Evolutionary conservation across 805 yeast genomes (phyloP).

Genomic region (Blastobotrys robertii): DNA sequence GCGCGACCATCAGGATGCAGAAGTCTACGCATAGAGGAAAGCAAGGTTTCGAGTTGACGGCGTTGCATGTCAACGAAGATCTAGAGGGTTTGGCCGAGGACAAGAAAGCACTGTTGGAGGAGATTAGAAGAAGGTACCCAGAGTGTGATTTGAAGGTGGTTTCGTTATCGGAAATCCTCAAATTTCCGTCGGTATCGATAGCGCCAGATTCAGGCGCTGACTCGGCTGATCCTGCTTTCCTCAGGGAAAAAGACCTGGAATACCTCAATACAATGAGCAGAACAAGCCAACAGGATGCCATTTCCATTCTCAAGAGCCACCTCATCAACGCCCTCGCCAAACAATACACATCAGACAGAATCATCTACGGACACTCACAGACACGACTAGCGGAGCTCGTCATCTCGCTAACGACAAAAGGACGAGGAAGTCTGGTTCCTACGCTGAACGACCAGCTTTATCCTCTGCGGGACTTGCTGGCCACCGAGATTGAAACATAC

Average conservation of each 20-base stretch:
- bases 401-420: constrained; percentile 72
- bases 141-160: constrained; percentile 13
- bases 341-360: constrained; percentile 38
- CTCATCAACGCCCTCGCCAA: constrained; percentile 40
- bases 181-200: not conserved
- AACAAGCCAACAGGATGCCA: constrained; percentile 59
- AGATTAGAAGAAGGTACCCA: constrained; percentile 23
- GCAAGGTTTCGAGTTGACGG: constrained; percentile 55
- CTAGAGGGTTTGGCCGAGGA: constrained; percentile 7
- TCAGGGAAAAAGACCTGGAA: not conserved
- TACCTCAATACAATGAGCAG: constrained; percentile 16
- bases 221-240: constrained; percentile 3
- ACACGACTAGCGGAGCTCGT: constrained; percentile 72
- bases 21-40: constrained; percentile 47
- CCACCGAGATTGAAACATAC: constrained; percentile 56
- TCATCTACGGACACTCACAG: constrained; percentile 71
- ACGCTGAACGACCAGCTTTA: constrained; percentile 33
- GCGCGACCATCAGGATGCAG: constrained; percentile 56
- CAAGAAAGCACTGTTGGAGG: constrained; percentile 11
- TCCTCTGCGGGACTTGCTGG: constrained; percentile 70
- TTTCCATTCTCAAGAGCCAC: constrained; percentile 37
- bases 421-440: constrained; percentile 55
- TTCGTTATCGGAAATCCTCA: not conserved
- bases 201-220: not conserved
- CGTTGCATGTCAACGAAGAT: constrained; percentile 32